phyloP scores from a whole-genome alignment of 768 basidiomycete species.

The Russula sp. region DNA sequence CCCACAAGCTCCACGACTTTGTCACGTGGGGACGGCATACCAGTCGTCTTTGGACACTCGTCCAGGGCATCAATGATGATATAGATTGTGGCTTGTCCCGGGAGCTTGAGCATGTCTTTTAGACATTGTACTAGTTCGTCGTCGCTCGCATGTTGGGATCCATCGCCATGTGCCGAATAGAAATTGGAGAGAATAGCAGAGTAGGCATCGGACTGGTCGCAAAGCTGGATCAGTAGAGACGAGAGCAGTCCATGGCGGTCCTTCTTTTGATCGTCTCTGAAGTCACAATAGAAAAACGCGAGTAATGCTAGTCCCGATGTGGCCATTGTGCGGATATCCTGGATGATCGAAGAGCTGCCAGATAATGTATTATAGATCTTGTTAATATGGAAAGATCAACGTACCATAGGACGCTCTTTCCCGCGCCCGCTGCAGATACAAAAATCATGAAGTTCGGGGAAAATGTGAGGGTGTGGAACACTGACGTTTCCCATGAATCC shows the following conservation, averaged over 20 bases:
- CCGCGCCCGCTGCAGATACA: neutral
- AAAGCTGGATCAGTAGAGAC: neutral
- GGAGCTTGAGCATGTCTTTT: neutral
- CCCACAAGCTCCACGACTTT: neutral
- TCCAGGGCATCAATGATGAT: slow-evolving; percentile 4
- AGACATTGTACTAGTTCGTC: neutral
- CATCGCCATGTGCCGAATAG: neutral
- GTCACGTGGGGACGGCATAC: neutral
- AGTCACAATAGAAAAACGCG: slow-evolving; percentile 6
- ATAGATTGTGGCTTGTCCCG: neutral
- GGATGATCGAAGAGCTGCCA: neutral
- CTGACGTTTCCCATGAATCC: slow-evolving; percentile 7
- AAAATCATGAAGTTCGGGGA: neutral
- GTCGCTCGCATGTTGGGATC: neutral
- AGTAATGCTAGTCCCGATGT: neutral
- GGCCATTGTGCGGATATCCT: neutral
- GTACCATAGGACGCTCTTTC: slow-evolving; percentile 1
- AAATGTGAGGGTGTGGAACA: neutral
- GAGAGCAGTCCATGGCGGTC: neutral
- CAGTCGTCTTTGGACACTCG: neutral
- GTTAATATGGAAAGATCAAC: neutral
- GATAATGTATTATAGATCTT: neutral
- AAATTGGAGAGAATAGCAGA: neutral
- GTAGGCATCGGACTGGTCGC: neutral
- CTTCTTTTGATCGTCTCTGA: neutral